These are phyloP conservation scores for Xylogone sp. DNA, from an alignment of 2,329 filamentous ascomycete species.

Conservation along the genomic window DNA sequence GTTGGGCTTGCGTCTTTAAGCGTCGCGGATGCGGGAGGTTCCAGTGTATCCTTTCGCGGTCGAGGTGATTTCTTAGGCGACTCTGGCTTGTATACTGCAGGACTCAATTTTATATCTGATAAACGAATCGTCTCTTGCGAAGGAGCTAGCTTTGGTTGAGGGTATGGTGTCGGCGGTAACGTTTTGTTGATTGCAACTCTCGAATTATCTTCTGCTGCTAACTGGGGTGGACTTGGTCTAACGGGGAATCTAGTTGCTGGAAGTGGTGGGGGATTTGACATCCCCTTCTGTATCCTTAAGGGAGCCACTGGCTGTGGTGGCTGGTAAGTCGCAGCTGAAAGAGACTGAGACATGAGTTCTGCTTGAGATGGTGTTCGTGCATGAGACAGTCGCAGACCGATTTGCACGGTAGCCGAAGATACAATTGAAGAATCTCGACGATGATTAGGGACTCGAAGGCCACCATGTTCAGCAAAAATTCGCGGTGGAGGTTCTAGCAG, in stretches of 20 bases:
- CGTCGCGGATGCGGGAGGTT: conserved; percentile 27
- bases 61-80: conserved; percentile 30
- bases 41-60: neutral
- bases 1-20: conserved; percentile 39
- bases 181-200: conserved; percentile 14
- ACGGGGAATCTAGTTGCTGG: conserved; percentile 1
- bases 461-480: conserved; percentile 11
- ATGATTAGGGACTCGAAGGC: conserved; percentile 9
- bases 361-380: conserved; percentile 18
- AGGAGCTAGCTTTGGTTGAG: conserved; percentile 19
- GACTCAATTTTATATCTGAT: conserved; percentile 35
- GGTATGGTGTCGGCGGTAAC: conserved; percentile 16
- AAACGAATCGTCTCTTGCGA: conserved; percentile 24
- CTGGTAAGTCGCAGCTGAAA: conserved; percentile 31
- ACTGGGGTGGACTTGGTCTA: conserved; percentile 7
- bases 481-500: conserved; percentile 19
- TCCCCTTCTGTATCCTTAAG: conserved; percentile 8
- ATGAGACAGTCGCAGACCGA: conserved; percentile 65
- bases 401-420: conserved; percentile 68
- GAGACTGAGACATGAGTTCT: conserved; percentile 12
- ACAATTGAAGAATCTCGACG: conserved; percentile 57
- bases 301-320: neutral
- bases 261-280: conserved; percentile 1
- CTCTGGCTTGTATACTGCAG: conserved; percentile 44
- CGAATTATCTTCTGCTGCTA: conserved; percentile 2